A percentile compares a stretch with the other conserved stretches of the same genome.
Evolutionary conservation across 805 yeast species (phyloP).

Genomic region (Yamadazyma akitaensis): DNA sequence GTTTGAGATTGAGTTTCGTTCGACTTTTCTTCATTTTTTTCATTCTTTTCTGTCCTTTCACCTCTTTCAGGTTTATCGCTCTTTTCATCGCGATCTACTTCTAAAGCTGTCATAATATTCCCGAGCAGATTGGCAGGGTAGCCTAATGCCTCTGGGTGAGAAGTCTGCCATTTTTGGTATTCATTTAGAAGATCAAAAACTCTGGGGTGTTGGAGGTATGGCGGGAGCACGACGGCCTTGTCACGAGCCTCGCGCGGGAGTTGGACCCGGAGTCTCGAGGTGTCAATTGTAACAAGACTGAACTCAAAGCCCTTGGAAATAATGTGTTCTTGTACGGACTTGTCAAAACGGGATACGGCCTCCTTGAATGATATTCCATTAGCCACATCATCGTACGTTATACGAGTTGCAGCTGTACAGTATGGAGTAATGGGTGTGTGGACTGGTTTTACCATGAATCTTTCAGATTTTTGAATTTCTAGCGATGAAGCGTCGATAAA

Average conservation of each 20-base stretch:
- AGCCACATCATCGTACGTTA: conserved; percentile 61
- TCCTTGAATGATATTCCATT: conserved; percentile 59
- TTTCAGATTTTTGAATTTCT: conserved; percentile 39
- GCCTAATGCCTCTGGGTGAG: conserved; percentile 49
- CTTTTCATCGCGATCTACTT: conserved; percentile 23
- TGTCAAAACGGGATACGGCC: conserved; percentile 56
- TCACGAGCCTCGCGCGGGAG: conserved; percentile 80
- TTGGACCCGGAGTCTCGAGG: conserved; percentile 73
- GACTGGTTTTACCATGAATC: conserved; percentile 54
- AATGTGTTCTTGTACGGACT: conserved; percentile 43
- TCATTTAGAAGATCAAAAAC: conserved; percentile 76
- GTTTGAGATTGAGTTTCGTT: background rate
- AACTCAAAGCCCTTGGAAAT: conserved; percentile 47
- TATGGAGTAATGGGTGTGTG: conserved; percentile 64
- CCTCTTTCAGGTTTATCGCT: conserved; percentile 6
- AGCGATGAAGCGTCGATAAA: conserved; percentile 53
- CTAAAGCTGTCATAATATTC: conserved; percentile 48
- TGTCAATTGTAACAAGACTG: conserved; percentile 61
- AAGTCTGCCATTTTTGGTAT: conserved; percentile 63
- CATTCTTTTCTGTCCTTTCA: conserved; percentile 10
- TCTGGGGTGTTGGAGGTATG: conserved; percentile 70
- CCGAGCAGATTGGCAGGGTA: conserved; percentile 33
- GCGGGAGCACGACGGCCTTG: conserved; percentile 66
- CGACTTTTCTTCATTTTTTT: background rate
- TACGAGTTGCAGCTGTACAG: conserved; percentile 48